These are phyloP conservation scores for Linum usitatissimum DNA, from an alignment of 345 rosid genomes.

Conservation along the genomic window DNA sequence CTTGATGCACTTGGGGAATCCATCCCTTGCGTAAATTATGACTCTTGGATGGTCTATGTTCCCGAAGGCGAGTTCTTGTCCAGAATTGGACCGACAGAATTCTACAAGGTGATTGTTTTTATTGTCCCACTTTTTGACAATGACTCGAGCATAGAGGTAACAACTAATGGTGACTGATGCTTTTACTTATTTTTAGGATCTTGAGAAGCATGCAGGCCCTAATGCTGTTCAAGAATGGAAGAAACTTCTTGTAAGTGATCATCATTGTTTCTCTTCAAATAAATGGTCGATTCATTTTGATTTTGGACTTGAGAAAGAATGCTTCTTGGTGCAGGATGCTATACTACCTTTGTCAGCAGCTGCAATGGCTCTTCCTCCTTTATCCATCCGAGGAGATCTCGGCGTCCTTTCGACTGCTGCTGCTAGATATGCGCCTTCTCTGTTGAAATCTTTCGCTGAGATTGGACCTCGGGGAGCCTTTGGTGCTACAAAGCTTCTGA, in stretches of 20 bases:
- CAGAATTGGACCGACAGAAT: conserved; percentile 80
- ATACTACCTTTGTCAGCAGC: conserved; percentile 85
- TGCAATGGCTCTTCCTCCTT: conserved; percentile 87
- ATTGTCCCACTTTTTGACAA: not conserved
- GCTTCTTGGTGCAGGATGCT: conserved; percentile 47
- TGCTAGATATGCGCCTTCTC: conserved; percentile 80
- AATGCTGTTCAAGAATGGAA: conserved; percentile 75
- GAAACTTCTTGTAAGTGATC: conserved; percentile 61
- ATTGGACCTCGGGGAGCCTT: conserved; percentile 89
- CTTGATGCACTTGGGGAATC: conserved; percentile 86
- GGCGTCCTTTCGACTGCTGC: conserved; percentile 87
- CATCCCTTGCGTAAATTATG: conserved; percentile 66
- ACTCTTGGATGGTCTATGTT: conserved; percentile 93
- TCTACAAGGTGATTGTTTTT: conserved; percentile 54
- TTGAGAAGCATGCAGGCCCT: conserved; percentile 66
- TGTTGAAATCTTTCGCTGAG: conserved; percentile 56
- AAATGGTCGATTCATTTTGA: not conserved
- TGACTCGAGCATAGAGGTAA: not conserved
- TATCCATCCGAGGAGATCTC: conserved; percentile 74
- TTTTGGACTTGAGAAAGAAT: not conserved
- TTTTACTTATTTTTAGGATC: conserved; percentile 42
- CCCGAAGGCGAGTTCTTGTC: conserved; percentile 94
- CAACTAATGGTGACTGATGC: not conserved
- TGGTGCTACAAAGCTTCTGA: conserved; percentile 74
- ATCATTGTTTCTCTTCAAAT: conserved; percentile 1